Evolutionary conservation across 2,329 filamentous ascomycete species (phyloP).

Genomic region (Hawksworthiomyces lignivorus): DNA sequence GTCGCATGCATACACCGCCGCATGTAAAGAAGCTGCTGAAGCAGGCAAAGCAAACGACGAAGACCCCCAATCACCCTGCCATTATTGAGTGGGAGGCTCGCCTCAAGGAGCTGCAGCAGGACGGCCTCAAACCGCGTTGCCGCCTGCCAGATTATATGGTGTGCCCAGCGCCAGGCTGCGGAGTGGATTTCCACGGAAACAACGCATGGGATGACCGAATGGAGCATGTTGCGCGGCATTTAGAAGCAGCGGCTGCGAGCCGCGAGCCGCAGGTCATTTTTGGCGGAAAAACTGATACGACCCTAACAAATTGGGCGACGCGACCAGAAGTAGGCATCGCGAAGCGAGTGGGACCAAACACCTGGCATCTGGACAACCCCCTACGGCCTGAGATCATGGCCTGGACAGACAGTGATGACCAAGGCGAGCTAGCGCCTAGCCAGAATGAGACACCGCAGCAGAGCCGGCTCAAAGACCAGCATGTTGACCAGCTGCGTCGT

Average conservation of each 20-base stretch:
- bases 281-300: constrained; percentile 30
- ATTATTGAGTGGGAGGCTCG: constrained; percentile 40
- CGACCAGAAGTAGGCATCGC: constrained; percentile 31
- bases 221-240: constrained; percentile 79
- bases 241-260: constrained; percentile 47
- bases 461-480: not conserved
- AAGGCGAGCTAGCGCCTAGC: no score
- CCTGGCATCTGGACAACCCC: constrained; percentile 18
- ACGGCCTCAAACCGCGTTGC: constrained; percentile 55
- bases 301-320: constrained; percentile 34
- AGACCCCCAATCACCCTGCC: constrained; percentile 20
- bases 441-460: no score
- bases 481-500: not conserved
- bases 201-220: constrained; percentile 73
- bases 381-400: constrained; percentile 16
- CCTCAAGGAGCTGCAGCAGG: constrained; percentile 47
- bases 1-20: constrained; percentile 69
- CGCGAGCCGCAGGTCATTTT: constrained; percentile 27
- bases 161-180: constrained; percentile 59
- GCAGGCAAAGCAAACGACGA: constrained; percentile 27
- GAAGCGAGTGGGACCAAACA: constrained; percentile 12
- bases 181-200: constrained; percentile 47
- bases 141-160: constrained; percentile 49
- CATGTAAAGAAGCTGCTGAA: constrained; percentile 26
- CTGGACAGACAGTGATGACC: constrained; percentile 9